phyloP scores from a whole-genome alignment of 176 grass and related monocot species.

The Eremochloa ophiuroides region DNA sequence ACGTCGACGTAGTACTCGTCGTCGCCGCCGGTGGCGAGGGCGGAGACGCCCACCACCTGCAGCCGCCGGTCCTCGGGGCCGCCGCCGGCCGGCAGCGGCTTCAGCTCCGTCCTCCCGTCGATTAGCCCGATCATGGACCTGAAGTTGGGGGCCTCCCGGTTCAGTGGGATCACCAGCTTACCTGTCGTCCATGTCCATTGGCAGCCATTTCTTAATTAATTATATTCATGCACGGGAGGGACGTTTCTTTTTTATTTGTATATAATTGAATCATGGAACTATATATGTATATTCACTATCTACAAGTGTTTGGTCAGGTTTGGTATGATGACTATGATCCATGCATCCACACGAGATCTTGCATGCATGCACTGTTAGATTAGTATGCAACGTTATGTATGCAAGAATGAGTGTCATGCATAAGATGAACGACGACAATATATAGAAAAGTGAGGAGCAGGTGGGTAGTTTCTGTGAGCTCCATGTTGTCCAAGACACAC shows the following conservation, averaged over 20 bases:
- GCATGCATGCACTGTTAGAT: too few species aligned
- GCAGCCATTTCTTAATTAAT: not conserved
- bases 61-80: constrained; percentile 6
- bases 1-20: not conserved
- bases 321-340: not conserved
- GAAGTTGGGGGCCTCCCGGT: constrained; percentile 37
- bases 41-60: not conserved
- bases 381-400: too few species aligned
- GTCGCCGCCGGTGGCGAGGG: not conserved
- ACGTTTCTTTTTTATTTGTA: not conserved
- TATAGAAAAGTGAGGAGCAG: not conserved
- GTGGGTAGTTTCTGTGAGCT: not conserved
- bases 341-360: not conserved
- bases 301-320: not conserved
- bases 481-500: not conserved
- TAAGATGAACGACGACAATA: too few species aligned
- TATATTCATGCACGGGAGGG: not conserved
- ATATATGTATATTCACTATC: not conserved
- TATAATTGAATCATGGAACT: not conserved
- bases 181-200: constrained; percentile 14
- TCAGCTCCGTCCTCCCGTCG: constrained; percentile 52
- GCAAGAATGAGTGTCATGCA: too few species aligned
- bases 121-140: constrained; percentile 45
- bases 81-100: not conserved
- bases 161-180: constrained; percentile 47